Evolutionary conservation across 176 grass and related monocot species (phyloP), one percentile per base, ranked within the genome.

Genomic region (Otatea glauca): DNA sequence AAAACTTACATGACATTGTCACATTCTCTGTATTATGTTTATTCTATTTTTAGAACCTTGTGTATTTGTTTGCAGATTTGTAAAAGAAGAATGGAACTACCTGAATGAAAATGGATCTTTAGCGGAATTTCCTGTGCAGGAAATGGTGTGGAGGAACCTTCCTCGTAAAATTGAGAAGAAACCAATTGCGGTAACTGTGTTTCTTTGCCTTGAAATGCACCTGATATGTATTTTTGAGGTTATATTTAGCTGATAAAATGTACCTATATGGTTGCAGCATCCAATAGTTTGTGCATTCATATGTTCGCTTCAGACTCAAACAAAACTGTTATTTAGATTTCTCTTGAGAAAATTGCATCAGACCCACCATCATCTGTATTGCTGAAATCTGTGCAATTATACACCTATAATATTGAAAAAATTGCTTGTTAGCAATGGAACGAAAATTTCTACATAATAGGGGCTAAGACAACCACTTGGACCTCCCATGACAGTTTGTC

Each of bases 61-160:
- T 5, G 24, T 72, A 48, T 62, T 88, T 83, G 6, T 73, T 87
- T 79, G 43, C 58, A 97, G 94, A 76, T 97, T 89, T 72, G 76
- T 97, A 56, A 97, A 88, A 75, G 87, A 92, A 84, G 94, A 97
- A 92, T 97, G 91, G 94, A 86, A 45, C 44, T 97, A 86, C 77
- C 64, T 94, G n/a, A 88, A 90, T 69, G 47, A 86, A 68, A 90
- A 78, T 84, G 59, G 44, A 37, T 84, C 73, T 79, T n/a, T 18
- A 45, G 71, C 43, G 68, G 84, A 93, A 73, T 77, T 78, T 68
- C 94, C 89, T 66, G 72, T 96, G 42, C 39, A 9, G 44, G 87
- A 92, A 82, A 88, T 58, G 16, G 90, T 89, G 65, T 90, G 94
- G 89, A 97, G 79, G 42, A 86, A 84, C 42, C 82, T 93, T 75